phyloP scores from a whole-genome alignment of 441 rosid genomes.

The Iberis amara region DNA sequence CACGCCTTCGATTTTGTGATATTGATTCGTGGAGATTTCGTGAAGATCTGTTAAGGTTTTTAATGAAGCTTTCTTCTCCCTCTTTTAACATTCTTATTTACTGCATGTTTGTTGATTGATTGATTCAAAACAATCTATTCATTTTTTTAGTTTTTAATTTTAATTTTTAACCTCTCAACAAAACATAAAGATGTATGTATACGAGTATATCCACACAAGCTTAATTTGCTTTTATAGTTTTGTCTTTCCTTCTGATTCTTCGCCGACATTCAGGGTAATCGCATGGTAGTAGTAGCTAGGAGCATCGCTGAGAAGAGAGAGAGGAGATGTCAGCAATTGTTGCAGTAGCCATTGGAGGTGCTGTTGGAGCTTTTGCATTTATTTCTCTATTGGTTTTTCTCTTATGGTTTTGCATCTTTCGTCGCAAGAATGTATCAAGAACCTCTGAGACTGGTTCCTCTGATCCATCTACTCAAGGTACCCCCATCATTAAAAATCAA shows the following conservation, averaged over 20 bases:
- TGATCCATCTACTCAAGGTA: constrained; percentile 48
- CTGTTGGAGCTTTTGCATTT: constrained; percentile 67
- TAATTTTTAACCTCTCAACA: constrained; percentile 1
- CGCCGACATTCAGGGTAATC: constrained; percentile 29
- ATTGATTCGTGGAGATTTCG: constrained; percentile 27
- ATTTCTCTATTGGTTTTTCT: constrained; percentile 42
- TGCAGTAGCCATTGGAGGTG: constrained; percentile 83
- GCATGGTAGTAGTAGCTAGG: constrained; percentile 28
- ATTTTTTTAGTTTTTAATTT: constrained; percentile 23
- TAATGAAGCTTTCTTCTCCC: not conserved
- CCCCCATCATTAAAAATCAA: constrained; percentile 1
- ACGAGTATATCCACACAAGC: not conserved
- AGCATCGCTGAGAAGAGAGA: constrained; percentile 17
- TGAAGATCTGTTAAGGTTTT: constrained; percentile 39
- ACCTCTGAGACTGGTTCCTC: constrained; percentile 66
- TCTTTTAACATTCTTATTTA: constrained; percentile 5
- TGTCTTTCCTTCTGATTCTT: constrained; percentile 12
- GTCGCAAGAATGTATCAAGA: constrained; percentile 36
- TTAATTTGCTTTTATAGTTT: constrained; percentile 16
- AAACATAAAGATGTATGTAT: constrained; percentile 1
- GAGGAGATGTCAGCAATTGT: constrained; percentile 69
- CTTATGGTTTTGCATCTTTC: constrained; percentile 50
- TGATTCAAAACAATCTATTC: constrained; percentile 15
- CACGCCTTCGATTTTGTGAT: too few species aligned
- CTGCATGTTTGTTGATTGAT: constrained; percentile 29